Conservation (phyloP, 495 filamentous ascomycete genomes). For the Amniculicola lignicola region DNA sequence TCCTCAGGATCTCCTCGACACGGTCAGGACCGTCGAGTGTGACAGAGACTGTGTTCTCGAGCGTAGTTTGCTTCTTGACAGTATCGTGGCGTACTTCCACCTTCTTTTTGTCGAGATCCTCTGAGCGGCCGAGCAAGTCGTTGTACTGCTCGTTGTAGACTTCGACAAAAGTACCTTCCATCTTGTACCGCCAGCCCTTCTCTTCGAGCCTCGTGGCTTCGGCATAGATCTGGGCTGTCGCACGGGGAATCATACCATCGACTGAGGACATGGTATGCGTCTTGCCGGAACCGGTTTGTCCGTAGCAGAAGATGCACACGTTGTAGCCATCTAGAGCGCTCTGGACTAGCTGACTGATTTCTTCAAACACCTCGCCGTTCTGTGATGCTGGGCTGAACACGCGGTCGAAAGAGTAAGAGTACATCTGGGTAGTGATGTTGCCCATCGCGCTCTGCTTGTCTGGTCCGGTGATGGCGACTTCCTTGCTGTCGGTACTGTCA, state of each 20-base stretch:
- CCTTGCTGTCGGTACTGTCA: slow-evolving; percentile 68
- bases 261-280: slow-evolving; percentile 90
- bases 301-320: slow-evolving; percentile 98
- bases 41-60: slow-evolving; percentile 80
- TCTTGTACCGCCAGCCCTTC: slow-evolving; percentile 90
- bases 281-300: slow-evolving; percentile 95
- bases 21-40: slow-evolving; percentile 70
- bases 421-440: slow-evolving; percentile 65
- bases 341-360: slow-evolving; percentile 96
- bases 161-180: slow-evolving; percentile 96
- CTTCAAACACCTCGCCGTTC: slow-evolving; percentile 89
- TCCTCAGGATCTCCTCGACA: slow-evolving; percentile 73
- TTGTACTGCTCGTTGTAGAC: slow-evolving; percentile 98
- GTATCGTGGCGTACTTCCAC: slow-evolving; percentile 90
- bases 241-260: slow-evolving; percentile 94
- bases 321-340: slow-evolving; percentile 97
- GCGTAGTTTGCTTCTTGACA: slow-evolving; percentile 71
- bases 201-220: slow-evolving; percentile 76
- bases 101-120: slow-evolving; percentile 78
- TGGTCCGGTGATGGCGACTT: slow-evolving; percentile 77
- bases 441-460: slow-evolving; percentile 84
- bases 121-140: slow-evolving; percentile 77
- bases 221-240: slow-evolving; percentile 88
- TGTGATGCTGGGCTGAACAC: slow-evolving; percentile 76
- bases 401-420: slow-evolving; percentile 88